Percentiles rank a stretch among this genome's conserved stretches.
phyloP scores from a whole-genome alignment of 306 rosid genomes.

The Cucumis melo region DNA sequence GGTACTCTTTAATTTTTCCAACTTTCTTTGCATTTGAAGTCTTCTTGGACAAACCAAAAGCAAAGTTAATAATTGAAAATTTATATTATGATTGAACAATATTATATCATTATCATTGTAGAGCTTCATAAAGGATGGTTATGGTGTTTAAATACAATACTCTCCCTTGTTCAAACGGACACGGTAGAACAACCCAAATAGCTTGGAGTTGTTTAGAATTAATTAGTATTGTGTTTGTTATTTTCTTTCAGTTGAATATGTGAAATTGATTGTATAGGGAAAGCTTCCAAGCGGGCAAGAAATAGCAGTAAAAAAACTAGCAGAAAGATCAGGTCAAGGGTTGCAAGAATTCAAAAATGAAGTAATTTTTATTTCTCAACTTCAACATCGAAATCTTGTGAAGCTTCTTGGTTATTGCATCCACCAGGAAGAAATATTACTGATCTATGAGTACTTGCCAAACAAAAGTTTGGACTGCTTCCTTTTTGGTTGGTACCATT shows the following conservation, averaged over 20 bases:
- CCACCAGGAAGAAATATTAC: conserved; percentile 18
- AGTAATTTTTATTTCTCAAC: conserved; percentile 14
- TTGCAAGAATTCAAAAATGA: conserved; percentile 25
- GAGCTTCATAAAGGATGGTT: no score
- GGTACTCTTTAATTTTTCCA: background rate
- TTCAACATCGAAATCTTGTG: conserved; percentile 31
- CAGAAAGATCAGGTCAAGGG: conserved; percentile 25
- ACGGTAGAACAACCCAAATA: no score
- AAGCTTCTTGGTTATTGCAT: conserved; percentile 24
- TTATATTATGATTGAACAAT: no score
- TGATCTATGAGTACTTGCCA: conserved; percentile 25
- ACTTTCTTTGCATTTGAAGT: no score
- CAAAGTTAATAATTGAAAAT: no score
- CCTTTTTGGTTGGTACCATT: conserved; percentile 18
- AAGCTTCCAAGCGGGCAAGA: conserved; percentile 14
- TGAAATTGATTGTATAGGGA: conserved; percentile 11
- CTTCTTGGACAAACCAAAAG: no score
- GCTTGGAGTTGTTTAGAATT: no score
- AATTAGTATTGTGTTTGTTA: no score
- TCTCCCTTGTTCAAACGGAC: no score
- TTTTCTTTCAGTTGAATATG: no score
- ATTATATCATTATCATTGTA: no score
- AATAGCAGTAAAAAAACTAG: conserved; percentile 22
- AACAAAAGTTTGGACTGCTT: conserved; percentile 29
- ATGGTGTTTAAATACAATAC: no score